A percentile compares a stretch with the other conserved stretches of the same genome.
Conservation (phyloP, 2,329 filamentous ascomycete species). For the Ophiognomonia clavigignenti-juglandacearum region DNA sequence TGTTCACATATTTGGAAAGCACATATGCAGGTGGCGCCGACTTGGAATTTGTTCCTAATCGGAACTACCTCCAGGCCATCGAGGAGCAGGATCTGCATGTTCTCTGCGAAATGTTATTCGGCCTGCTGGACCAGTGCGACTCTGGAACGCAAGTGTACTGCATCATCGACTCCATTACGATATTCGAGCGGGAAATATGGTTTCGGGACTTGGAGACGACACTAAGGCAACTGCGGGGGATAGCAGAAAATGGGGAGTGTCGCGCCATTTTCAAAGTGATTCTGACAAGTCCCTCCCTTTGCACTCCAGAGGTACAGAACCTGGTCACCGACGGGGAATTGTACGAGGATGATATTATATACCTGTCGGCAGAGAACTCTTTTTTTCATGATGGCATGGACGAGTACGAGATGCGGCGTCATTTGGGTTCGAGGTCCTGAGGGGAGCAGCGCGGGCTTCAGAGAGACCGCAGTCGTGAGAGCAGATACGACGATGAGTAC, state of each 20-base stretch:
- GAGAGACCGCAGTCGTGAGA: too few species aligned
- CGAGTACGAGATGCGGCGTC: background rate
- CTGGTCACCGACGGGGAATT: background rate
- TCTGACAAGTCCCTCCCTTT: background rate
- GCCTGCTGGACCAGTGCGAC: background rate
- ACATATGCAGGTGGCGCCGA: too few species aligned
- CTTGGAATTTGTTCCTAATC: too few species aligned
- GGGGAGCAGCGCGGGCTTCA: too few species aligned
- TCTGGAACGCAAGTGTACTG: background rate
- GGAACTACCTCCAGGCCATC: background rate
- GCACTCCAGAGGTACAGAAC: background rate
- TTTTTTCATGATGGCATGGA: background rate
- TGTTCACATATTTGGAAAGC: constrained; percentile 1
- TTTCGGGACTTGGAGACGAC: background rate
- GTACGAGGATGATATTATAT: background rate
- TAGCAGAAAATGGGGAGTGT: constrained; percentile 1
- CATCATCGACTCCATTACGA: constrained; percentile 1
- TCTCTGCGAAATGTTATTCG: constrained; percentile 1
- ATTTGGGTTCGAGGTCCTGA: too few species aligned
- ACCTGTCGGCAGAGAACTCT: background rate
- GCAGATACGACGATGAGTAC: too few species aligned
- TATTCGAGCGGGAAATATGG: background rate
- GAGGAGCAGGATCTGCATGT: background rate
- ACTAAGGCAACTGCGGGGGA: background rate
- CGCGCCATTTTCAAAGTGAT: constrained; percentile 3